phyloP scores from a whole-genome alignment of 352 stramenopile genomes.

The Globisporangium recalcitrans region DNA sequence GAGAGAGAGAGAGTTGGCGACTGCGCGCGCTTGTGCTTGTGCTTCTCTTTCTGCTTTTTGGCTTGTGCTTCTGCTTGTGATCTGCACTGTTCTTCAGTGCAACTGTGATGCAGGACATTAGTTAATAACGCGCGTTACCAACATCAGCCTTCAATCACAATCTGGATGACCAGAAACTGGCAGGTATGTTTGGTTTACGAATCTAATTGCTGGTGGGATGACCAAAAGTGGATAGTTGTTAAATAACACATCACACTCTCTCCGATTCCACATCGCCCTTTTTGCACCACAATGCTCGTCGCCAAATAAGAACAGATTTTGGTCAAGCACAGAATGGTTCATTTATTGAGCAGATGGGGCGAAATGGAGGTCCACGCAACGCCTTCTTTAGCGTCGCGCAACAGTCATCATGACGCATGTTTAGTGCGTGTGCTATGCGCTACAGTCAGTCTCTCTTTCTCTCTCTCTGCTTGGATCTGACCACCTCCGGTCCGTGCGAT shows the following conservation, averaged over 20 bases:
- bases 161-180: not conserved
- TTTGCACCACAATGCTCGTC: not conserved
- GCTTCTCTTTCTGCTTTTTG: not conserved
- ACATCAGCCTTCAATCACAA: not conserved
- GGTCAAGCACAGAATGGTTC: not conserved
- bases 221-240: not conserved
- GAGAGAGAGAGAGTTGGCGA: not conserved
- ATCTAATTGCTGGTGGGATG: not conserved
- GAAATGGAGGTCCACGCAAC: not conserved
- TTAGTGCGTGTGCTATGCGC: too few relatives aligned
- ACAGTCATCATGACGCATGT: too few relatives aligned
- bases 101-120: not conserved
- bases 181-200: too few relatives aligned
- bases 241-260: not conserved
- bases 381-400: not conserved
- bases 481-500: too few relatives aligned
- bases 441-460: not conserved
- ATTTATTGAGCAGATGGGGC: not conserved
- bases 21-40: not conserved
- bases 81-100: not conserved
- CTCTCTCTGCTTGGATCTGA: not conserved
- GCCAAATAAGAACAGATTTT: too few relatives aligned
- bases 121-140: constrained; percentile 3
- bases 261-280: not conserved
- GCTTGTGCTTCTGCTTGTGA: not conserved